Base-by-base conservation (phyloP, 148 eudicot genomes). In the Suaeda aralocaspica region DNA sequence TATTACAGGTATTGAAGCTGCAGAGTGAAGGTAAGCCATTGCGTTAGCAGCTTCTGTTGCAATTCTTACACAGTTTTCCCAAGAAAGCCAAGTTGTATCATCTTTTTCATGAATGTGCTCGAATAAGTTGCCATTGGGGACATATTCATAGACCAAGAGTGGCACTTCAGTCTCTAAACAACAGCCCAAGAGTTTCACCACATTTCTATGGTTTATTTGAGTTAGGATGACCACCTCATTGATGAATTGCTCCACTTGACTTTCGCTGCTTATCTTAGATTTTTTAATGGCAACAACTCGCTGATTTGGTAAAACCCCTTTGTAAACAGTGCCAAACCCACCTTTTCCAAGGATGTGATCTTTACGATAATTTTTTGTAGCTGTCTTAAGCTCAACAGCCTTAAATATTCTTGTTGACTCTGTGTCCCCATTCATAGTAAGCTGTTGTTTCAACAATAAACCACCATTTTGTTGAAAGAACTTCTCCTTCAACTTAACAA, bases 101-200 rank as follows among this genome's bases (percentile, higher is more conserved):
- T 28, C 31, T 9, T 61, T 31, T 45, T 45, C 49, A 24, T 76
- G 74, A 41, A 76, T 39, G 21, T 70, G 67, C 0, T 76, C 53
- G 33, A 16, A 64, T 4, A 76, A 69, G 9, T 57, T 76, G n/a
- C 79, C 79, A 36, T 71, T 71, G 4, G 79, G 31, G 26, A 76
- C 36, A 33, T 26, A 76, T 34, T 77, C 80, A 49, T 71, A 77
- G 1, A 76, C 79, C 9, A 76, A 52, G 5, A 76, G 57, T 11
- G 75, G 75, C 22, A 76, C 79, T 41, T 70, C 74, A 0, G 75
- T 55, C 71, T 76, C 79, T 24, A 76, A 70, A 33, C 79, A 76
- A 49, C 79, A 76, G 19, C 79, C 79, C 26, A 63, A 51, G 36
- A 76, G 59, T 39, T 72, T 72, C 0, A 72, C 75, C 51, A 72